A percentile compares a stretch with the other conserved stretches of the same genome.
Evolutionary conservation across 2,329 filamentous ascomycete species (phyloP).

Genomic region (Escovopsis sp.): DNA sequence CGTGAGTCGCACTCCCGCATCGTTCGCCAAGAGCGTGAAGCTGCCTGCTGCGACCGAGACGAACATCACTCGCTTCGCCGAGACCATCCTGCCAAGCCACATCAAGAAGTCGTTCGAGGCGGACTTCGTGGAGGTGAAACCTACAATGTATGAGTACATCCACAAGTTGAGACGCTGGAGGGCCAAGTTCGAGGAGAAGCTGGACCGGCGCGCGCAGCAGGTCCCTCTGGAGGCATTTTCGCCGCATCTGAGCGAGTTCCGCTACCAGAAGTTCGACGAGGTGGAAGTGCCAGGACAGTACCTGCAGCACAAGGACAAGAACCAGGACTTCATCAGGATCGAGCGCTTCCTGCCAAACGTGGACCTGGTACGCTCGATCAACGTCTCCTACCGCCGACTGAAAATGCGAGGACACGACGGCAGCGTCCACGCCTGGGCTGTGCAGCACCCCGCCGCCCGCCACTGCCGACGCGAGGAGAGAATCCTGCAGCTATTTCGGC

Average conservation of each 20-base stretch:
- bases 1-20: constrained; percentile 70
- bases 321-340: constrained; percentile 94
- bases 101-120: constrained; percentile 93
- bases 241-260: constrained; percentile 86
- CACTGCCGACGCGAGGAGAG: constrained; percentile 90
- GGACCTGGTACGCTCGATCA: constrained; percentile 79
- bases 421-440: constrained; percentile 88
- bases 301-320: constrained; percentile 94
- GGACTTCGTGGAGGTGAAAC: constrained; percentile 92
- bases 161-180: constrained; percentile 92
- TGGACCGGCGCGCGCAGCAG: constrained; percentile 64
- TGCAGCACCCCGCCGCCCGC: constrained; percentile 86
- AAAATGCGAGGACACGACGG: constrained; percentile 97
- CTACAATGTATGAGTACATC: constrained; percentile 97
- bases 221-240: constrained; percentile 74
- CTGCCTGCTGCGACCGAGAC: constrained; percentile 79
- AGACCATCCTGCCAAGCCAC: constrained; percentile 86
- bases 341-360: constrained; percentile 93
- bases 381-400: constrained; percentile 78
- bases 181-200: constrained; percentile 94
- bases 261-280: constrained; percentile 96
- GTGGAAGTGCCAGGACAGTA: constrained; percentile 97
- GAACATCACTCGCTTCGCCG: constrained; percentile 91
- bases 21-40: constrained; percentile 84
- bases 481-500: constrained; percentile 89